Base-by-base conservation (phyloP, 1,284 basidiomycete genomes). In the Heimioporus retisporus region DNA sequence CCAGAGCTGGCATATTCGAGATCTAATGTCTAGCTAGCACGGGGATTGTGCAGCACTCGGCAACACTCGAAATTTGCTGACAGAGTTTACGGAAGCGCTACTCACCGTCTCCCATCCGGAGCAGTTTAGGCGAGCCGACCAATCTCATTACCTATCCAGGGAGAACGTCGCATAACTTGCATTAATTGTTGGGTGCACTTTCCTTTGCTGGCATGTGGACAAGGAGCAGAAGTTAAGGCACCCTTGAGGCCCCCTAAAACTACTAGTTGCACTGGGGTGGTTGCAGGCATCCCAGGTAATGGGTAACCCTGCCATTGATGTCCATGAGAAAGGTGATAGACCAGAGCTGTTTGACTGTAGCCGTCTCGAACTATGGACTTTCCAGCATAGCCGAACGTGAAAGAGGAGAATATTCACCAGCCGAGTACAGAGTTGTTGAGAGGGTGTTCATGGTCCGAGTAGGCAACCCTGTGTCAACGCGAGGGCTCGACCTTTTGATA, bases 81-180 rank as follows among this genome's bases (percentile, higher is more conserved):
- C n/a, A n/a, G n/a, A n/a, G n/a, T n/a, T n/a, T n/a, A n/a, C n/a
- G n/a, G n/a, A n/a, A n/a, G n/a, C n/a, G n/a, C n/a, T n/a, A n/a
- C n/a, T n/a, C n/a, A n/a, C n/a, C n/a, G n/a, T n/a, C n/a, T n/a
- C n/a, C n/a, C n/a, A n/a, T n/a, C n/a, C n/a, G n/a, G n/a, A n/a
- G n/a, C n/a, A n/a, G n/a, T n/a, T n/a, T n/a, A n/a, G n/a, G n/a
- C n/a, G n/a, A n/a, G n/a, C n/a, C n/a, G n/a, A n/a, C n/a, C n/a
- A n/a, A n/a, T n/a, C n/a, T n/a, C n/a, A n/a, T n/a, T n/a, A n/a
- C n/a, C n/a, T n/a, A n/a, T n/a, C n/a, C n/a, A n/a, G n/a, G n/a
- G n/a, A n/a, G n/a, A n/a, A n/a, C n/a, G n/a, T n/a, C n/a, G n/a
- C 77, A 60, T 72, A 76, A 68, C 75, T 76, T 60, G 75, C 79